These are phyloP conservation scores for Pilatotrama ljubarskyi DNA, from an alignment of 768 basidiomycete species.

Conservation along the genomic window DNA sequence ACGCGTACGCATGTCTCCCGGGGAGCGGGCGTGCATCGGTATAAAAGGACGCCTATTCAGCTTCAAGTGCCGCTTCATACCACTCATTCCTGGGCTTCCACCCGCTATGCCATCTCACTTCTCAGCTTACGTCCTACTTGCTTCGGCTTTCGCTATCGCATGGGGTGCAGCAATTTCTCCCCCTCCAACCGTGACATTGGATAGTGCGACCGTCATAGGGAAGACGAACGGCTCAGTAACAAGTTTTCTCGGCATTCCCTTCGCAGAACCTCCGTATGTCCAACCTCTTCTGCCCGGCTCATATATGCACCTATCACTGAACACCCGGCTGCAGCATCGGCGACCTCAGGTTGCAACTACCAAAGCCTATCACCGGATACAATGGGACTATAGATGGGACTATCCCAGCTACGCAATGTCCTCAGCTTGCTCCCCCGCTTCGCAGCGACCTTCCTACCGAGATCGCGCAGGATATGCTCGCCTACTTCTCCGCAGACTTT, in stretches of 20 bases:
- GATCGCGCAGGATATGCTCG: conserved; percentile 16
- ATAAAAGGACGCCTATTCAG: too few relatives aligned
- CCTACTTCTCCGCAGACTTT: background rate
- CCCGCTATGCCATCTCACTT: too few relatives aligned
- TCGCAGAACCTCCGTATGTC: conserved; percentile 1
- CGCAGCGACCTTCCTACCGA: conserved; percentile 22
- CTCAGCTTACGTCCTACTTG: too few relatives aligned
- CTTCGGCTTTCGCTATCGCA: too few relatives aligned
- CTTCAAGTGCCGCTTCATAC: too few relatives aligned
- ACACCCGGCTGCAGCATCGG: conserved; percentile 31
- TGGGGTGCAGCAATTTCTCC: too few relatives aligned
- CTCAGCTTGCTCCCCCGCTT: conserved; percentile 33
- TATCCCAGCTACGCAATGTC: conserved; percentile 39
- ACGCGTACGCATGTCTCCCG: too few relatives aligned
- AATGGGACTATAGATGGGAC: conserved; percentile 36
- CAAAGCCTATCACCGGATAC: conserved; percentile 27
- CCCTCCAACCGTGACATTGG: background rate
- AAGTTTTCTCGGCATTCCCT: conserved; percentile 3
- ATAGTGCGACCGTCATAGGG: background rate
- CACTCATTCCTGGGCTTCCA: too few relatives aligned
- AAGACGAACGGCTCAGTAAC: background rate
- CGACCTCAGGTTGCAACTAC: conserved; percentile 19
- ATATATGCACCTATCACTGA: too few relatives aligned
- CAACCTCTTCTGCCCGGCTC: too few relatives aligned
- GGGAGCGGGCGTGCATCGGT: too few relatives aligned